A percentile compares a stretch with the other conserved stretches of the same genome.
Conservation (phyloP, 2,329 filamentous ascomycete genomes). For the Fusarium poae region DNA sequence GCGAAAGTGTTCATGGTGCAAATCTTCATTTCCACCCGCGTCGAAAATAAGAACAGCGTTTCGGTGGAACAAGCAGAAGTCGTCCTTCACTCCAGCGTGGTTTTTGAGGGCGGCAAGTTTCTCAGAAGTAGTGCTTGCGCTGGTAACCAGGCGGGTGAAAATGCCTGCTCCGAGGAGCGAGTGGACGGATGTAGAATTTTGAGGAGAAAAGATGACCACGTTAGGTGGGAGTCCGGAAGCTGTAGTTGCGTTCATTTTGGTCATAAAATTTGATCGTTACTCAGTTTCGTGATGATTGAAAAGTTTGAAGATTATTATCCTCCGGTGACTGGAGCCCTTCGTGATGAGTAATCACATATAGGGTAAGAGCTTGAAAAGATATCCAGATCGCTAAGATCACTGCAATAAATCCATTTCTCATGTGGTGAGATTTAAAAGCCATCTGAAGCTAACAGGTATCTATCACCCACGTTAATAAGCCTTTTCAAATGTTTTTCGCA, state of each 20-base stretch:
- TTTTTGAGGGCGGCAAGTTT: conserved; percentile 16
- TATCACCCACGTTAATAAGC: too few species aligned
- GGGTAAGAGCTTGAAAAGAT: not conserved
- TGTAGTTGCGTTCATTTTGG: not conserved
- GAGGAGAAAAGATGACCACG: conserved; percentile 13
- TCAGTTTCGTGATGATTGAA: not conserved
- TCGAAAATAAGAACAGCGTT: conserved; percentile 14
- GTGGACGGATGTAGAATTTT: not conserved
- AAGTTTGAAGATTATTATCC: not conserved
- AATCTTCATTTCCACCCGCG: not conserved
- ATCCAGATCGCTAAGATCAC: not conserved
- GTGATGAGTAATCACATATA: conserved; percentile 1
- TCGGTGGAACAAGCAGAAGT: conserved; percentile 15
- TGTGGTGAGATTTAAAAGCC: too few species aligned
- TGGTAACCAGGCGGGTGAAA: conserved; percentile 18
- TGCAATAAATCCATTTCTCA: too few species aligned
- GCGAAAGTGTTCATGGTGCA: conserved; percentile 21
- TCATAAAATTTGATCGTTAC: not conserved
- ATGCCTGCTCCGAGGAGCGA: not conserved
- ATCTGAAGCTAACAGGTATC: too few species aligned
- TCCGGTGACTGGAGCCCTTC: not conserved
- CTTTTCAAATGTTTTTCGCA: too few species aligned
- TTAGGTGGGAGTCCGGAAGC: not conserved
- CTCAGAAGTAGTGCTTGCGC: not conserved
- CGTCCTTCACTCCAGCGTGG: not conserved